Base-by-base conservation (phyloP, 257 asterid genomes). In the Buddleja alternifolia region DNA sequence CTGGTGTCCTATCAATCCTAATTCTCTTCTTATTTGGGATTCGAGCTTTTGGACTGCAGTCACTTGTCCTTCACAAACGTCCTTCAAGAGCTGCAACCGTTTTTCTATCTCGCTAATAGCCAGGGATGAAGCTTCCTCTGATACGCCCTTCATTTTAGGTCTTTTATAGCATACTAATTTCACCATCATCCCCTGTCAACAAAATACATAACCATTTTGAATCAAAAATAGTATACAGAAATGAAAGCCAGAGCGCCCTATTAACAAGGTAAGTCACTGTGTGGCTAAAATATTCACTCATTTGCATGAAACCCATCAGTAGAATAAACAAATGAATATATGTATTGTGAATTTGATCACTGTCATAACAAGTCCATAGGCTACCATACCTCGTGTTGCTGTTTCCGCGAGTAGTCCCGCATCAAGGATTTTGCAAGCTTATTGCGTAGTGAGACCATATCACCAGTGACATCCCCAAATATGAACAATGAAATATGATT, bases 401-500 rank as follows among this genome's bases (percentile, higher is more conserved):
- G 78, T 53, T 86, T 94, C 52, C 83, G 83, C 46, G 95, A 79
- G 61, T 64, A 91, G 82, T 91, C 96, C 10, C 93, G 90, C 73
- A 94, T 46, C 53, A 94, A 77, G 52, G 85, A 84, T 70, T 86
- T 93, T 36, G 72, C 78, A 10, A 93, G 89, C 82, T 85, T 88
- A 64, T 82, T 85, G 75, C 92, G 85, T 52, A 89, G 76, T 4
- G 82, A 58, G 45, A 78, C 74, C 60, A 67, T 81, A 52, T 80
- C 75, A 63, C 47, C 80, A 20, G 56, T 29, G 40, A 72, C 58
- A 36, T 72, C 54, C 14, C 76, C 79, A 36, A 94, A 91, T 50
- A 94, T 75, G 81, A 88, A 89, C 46, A 84, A 84, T 4, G 97
- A 82, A 8, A 89, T 85, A 78, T 93, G 97, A 73, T 91, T 96